Evolutionary conservation across 148 eudicot genomes (phyloP).

Genomic region (Rhododendron ferrugineum): DNA sequence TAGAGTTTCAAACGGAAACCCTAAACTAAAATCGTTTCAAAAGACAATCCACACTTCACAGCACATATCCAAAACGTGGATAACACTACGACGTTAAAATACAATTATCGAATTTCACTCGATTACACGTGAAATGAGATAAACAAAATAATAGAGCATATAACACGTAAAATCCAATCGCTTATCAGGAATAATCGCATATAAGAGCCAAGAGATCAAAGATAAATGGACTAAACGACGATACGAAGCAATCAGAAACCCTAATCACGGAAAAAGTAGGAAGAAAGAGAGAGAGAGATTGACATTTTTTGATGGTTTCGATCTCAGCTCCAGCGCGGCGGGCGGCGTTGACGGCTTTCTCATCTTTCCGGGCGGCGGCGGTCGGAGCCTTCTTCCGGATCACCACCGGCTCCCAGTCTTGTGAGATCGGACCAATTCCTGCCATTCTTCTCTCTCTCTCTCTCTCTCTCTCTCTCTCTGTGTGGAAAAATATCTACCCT

Average conservation of each 20-base stretch:
- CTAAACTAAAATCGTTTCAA: background rate
- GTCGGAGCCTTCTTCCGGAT: conserved; percentile 91
- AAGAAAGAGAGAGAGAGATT: background rate
- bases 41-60: background rate
- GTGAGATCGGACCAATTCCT: conserved; percentile 53
- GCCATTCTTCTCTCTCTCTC: conserved; percentile 29
- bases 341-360: conserved; percentile 98
- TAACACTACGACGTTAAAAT: background rate
- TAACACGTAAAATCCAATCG: background rate
- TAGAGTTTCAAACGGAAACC: background rate
- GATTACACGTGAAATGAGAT: background rate
- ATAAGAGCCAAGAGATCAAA: background rate
- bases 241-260: background rate
- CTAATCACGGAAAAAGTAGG: background rate
- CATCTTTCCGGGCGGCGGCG: conserved; percentile 92
- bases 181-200: background rate
- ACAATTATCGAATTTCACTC: too few relatives aligned
- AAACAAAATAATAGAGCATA: background rate
- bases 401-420: conserved; percentile 99
- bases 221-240: background rate
- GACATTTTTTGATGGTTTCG: conserved; percentile 84
- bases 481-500: background rate
- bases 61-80: background rate
- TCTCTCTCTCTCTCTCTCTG: background rate
- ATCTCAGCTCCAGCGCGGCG: conserved; percentile 99